Evolutionary conservation across 1,284 basidiomycete genomes (phyloP).

Genomic region (Waitea zeae): DNA sequence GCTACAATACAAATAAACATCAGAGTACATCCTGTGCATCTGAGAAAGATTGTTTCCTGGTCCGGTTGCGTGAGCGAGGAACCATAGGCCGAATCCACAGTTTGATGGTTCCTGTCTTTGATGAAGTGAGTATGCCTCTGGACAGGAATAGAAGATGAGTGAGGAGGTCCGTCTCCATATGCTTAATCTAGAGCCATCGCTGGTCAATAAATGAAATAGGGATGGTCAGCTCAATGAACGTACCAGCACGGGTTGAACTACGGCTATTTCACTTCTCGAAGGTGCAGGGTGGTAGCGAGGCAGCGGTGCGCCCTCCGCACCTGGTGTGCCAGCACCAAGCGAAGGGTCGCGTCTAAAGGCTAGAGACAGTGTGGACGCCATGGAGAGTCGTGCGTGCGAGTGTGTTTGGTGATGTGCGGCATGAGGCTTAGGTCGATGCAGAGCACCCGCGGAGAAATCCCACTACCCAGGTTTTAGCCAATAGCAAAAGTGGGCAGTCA

Average conservation of each 20-base stretch:
- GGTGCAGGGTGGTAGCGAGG: constrained; percentile 73
- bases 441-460: constrained; percentile 75
- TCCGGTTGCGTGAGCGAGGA: constrained; percentile 14
- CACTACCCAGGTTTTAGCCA: constrained; percentile 46
- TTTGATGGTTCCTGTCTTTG: constrained; percentile 56
- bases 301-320: constrained; percentile 12
- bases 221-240: constrained; percentile 10
- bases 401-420: constrained; percentile 44
- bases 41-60: too few relatives aligned
- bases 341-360: constrained; percentile 24
- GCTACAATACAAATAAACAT: too few relatives aligned
- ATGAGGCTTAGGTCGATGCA: constrained; percentile 57
- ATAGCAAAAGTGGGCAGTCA: constrained; percentile 3
- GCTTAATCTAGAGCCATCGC: constrained; percentile 40
- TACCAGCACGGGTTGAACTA: constrained; percentile 83
- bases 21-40: too few relatives aligned
- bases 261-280: constrained; percentile 75
- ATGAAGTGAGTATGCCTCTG: constrained; percentile 59
- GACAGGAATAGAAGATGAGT: constrained; percentile 57
- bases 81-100: constrained; percentile 72
- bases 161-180: constrained; percentile 61
- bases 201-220: background rate
- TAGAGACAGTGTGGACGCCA: constrained; percentile 38
- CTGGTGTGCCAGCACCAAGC: too few relatives aligned
- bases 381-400: constrained; percentile 60